A percentile compares a stretch with the other conserved stretches of the same genome.
These are phyloP conservation scores for Millerozyma acaciae DNA, from an alignment of 805 yeast species.

Conservation along the genomic window DNA sequence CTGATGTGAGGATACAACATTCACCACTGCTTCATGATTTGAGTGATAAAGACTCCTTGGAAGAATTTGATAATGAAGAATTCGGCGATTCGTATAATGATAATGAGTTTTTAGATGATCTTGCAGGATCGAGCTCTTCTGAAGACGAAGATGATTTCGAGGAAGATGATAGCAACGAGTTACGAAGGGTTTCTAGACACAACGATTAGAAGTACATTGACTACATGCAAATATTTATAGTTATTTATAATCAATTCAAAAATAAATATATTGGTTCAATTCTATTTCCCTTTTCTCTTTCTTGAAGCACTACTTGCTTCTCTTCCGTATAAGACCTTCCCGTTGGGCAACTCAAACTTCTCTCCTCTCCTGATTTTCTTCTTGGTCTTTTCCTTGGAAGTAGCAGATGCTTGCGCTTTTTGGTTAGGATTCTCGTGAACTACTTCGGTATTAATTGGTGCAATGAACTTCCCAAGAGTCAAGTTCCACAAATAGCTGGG, in stretches of 20 bases:
- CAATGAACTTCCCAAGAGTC: conserved; percentile 33
- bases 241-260: not conserved
- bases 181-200: conserved; percentile 42
- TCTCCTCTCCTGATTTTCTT: conserved; percentile 38
- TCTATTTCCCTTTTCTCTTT: conserved; percentile 5
- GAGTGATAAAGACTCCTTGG: conserved; percentile 16
- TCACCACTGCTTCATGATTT: conserved; percentile 25
- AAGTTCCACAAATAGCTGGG: conserved; percentile 45
- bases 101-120: conserved; percentile 32
- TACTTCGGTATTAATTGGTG: conserved; percentile 5
- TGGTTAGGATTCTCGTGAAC: conserved; percentile 10
- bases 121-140: conserved; percentile 44
- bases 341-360: conserved; percentile 54
- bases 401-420: conserved; percentile 7
- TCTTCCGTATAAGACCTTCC: conserved; percentile 48
- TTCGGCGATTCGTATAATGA: conserved; percentile 25
- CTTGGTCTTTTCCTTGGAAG: conserved; percentile 21
- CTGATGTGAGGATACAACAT: conserved; percentile 20
- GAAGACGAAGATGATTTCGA: conserved; percentile 30
- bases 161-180: conserved; percentile 25
- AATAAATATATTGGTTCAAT: not conserved
- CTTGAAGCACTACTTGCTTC: conserved; percentile 8
- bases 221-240: not conserved
- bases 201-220: conserved; percentile 14
- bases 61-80: conserved; percentile 25